Evolutionary conservation across 2,329 filamentous ascomycete genomes (phyloP), one percentile per base, ranked within the genome.

Genomic region (Talaromyces sp.): DNA sequence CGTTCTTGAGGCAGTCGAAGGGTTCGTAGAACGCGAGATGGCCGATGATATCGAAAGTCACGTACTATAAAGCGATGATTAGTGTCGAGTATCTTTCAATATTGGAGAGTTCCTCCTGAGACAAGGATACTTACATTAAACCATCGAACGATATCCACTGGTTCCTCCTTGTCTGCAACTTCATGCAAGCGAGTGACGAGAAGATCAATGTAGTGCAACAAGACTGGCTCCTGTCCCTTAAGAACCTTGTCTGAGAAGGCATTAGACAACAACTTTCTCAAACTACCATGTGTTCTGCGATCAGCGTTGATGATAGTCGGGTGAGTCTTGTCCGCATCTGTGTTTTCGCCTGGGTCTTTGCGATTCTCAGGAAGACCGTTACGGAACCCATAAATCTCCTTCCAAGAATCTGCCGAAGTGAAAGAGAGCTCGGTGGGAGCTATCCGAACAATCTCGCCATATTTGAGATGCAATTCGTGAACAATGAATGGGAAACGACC

Each of bases 21-120:
- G 75, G 68, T 56, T 77, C 73, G 6, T 73, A 74, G 51, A 76
- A 77, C 6, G 72, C 70, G 5, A 77, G 68, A 31, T 77, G 75
- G 13, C 76, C 76, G 61, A 76, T 77, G 5, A 76, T 66, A 49
- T 78, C 76, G 64, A 78, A 78, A 11, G 74, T 74, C 8, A 63
- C 61, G 22, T 63, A 63, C 61, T 63, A 45, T 3, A 11, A 45
- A n/a, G 7, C 36, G 6, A 22, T 17, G 7, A 6, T 59, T 13
- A 59, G 36, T 59, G 2, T 54, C 11, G 17, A 7, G 5, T 22
- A 36, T 13, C n/a, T 22, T 22, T n/a, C 5, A 43, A 19, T 5
- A n/a, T 11, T 40, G 17, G 6, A 25, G 11, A 25, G 13, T n/a
- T 3, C 6, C 5, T 27, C 5, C 13, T 29, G 6, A n/a, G 22